Evolutionary conservation across 2,329 filamentous ascomycete species (phyloP), one percentile per base, ranked within the genome.

Genomic region (Podosphaera aphanis): DNA sequence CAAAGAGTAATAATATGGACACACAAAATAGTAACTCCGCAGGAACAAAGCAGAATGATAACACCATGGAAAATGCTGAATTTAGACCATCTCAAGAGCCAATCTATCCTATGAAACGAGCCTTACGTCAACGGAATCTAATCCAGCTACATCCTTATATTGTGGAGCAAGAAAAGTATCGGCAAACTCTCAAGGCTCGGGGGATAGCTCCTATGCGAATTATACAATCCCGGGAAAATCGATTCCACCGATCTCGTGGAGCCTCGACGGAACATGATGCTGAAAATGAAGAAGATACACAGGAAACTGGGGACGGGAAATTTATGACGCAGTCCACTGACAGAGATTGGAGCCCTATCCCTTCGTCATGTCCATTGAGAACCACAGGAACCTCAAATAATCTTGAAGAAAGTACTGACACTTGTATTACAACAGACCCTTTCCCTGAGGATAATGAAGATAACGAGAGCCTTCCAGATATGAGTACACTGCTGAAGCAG

Each of bases 91-190:
- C 16, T 19, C 21, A 29, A 7, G 42, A 46, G 25, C 33, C 41
- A 25, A 31, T 35, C 19, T 41, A 44, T 31, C 46, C 46, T 5
- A 40, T 36, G 16, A 49, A 44, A 47, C 54, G 57, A 7, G 45
- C 47, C 16, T 42, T 59, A 25, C 53, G 58, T 3, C 48, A 57
- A 46, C 49, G 58, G 33, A 59, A 56, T 43, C 50, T 52, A 15
- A 58, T 59, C 42, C 58, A 60, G 37, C 45, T 59, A 13, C 56
- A 59, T 44, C 58, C 58, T 1, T 60, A 59, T 48, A 44, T 52
- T 36, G 33, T 59, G 16, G 58, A 60, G 46, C 53, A 57, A 40
- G 52, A 56, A 25, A 57, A 53, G 39, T 59, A 60, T 43, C 51
- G 55, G 21, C 53, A 49, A 36, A 52, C 49, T 10, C 44, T 59